Conservation (phyloP, 2,329 filamentous ascomycete species). For the Fusarium sublunatum region DNA sequence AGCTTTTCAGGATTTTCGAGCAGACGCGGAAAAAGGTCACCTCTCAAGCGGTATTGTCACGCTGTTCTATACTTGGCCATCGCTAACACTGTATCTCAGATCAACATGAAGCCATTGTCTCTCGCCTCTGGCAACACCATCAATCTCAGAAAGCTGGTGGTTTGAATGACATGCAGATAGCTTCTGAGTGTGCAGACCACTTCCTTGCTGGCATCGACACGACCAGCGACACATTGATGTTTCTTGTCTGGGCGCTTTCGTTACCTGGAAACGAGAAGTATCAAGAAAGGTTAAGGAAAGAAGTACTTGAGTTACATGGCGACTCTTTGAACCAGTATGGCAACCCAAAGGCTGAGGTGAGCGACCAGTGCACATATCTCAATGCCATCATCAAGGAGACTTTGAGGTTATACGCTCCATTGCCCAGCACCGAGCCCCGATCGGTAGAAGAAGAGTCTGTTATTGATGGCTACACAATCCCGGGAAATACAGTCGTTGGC, state of each 20-base stretch:
- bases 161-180: slow-evolving; percentile 59
- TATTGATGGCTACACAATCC: slow-evolving; percentile 43
- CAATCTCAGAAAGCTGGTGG: slow-evolving; percentile 40
- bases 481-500: slow-evolving; percentile 41
- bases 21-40: not conserved
- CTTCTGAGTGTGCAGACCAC: slow-evolving; percentile 65
- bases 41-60: not conserved
- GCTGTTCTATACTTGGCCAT: no score
- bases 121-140: slow-evolving; percentile 52
- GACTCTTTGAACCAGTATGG: slow-evolving; percentile 35
- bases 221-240: slow-evolving; percentile 64
- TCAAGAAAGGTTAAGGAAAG: slow-evolving; percentile 59
- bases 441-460: slow-evolving; percentile 39
- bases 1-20: slow-evolving; percentile 22
- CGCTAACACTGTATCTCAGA: not conserved
- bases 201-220: slow-evolving; percentile 65
- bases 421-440: slow-evolving; percentile 63
- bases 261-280: slow-evolving; percentile 53
- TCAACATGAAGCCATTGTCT: slow-evolving; percentile 51
- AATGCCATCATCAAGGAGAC: slow-evolving; percentile 64
- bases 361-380: slow-evolving; percentile 57
- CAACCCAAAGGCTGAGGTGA: slow-evolving; percentile 50
- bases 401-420: slow-evolving; percentile 60
- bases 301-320: slow-evolving; percentile 51
- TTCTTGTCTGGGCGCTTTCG: slow-evolving; percentile 62